Evolutionary conservation across 2,329 filamentous ascomycete species (phyloP).

Genomic region (Alternaria ventricosa): DNA sequence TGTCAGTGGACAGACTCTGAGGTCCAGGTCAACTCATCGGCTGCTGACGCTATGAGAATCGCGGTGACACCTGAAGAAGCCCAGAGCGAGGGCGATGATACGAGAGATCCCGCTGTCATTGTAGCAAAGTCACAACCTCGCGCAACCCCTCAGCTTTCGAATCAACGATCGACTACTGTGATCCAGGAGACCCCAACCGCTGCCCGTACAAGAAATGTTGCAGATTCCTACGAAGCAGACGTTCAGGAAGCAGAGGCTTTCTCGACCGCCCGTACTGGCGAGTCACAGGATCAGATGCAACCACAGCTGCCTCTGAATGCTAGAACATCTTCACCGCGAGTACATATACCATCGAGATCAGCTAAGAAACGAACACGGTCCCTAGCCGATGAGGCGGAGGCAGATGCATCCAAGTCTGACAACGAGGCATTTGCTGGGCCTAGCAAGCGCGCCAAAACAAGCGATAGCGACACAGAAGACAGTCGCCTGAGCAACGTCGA

Average conservation of each 20-base stretch:
- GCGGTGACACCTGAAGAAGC: constrained; percentile 16
- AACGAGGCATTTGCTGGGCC: constrained; percentile 2
- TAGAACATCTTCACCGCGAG: constrained; percentile 9
- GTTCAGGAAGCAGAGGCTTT: constrained; percentile 3
- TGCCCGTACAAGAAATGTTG: constrained; percentile 16
- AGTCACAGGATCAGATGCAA: constrained; percentile 6
- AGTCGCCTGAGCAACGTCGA: constrained; percentile 14
- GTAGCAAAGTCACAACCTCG: constrained; percentile 18
- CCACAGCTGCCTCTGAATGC: neutral
- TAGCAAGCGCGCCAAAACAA: constrained; percentile 26
- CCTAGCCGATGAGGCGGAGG: neutral
- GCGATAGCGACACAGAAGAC: constrained; percentile 11
- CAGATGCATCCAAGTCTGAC: neutral
- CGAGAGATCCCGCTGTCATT: constrained; percentile 22
- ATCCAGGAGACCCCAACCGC: constrained; percentile 43
- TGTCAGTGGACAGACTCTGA: constrained; percentile 28
- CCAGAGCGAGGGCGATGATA: constrained; percentile 35
- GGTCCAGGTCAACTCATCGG: constrained; percentile 43
- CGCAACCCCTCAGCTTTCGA: constrained; percentile 32
- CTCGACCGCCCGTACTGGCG: constrained; percentile 28
- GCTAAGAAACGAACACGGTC: constrained; percentile 22
- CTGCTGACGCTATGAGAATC: constrained; percentile 11
- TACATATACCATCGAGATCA: constrained; percentile 8
- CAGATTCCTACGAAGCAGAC: constrained; percentile 1
- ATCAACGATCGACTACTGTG: constrained; percentile 30